Base-by-base conservation (phyloP, 2,329 filamentous ascomycete species). In the Penicillium corylophilum region DNA sequence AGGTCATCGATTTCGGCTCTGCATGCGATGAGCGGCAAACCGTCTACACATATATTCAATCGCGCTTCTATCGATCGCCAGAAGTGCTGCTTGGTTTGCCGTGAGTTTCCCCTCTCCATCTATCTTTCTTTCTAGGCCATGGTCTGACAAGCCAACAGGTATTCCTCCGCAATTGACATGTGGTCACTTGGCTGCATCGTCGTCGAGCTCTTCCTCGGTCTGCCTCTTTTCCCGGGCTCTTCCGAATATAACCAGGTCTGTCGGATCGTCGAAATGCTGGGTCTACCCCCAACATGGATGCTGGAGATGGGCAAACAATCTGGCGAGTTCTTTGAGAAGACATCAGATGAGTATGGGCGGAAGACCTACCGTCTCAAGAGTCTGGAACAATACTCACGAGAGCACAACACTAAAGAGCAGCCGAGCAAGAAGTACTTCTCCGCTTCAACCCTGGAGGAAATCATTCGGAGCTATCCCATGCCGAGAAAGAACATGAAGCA, bases 371-470 rank as follows among this genome's bases (percentile, higher is more conserved):
- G 93, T 48, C 78, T 99, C 35, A 99, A 99, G 78, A 90, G 88
- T 60, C 95, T 99, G 89, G 94, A 99, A 68, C 91, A 96, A 71
- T 99, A 97, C 71, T 93, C 94, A 15, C 82, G 93, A 50, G 94
- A 99, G 70, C 94, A 96, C 69, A 89, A 89, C 53, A 94, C 91
- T 31, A 99, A 99, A 71, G 94, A 99, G 73, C 94, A 97, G 71
- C 94, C 94, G 20, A 99, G 94, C 83, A 99, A 99, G 79, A 97
- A 97, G 75, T 99, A 99, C 73, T 99, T 99, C 76, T 89, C 93
- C 64, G 91, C 92, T 31, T 96, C 85, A 36, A 95, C 91, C 1
- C 77, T 99, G 47, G 93, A 93, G 4, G 94, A 99, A 61, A 99
- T 99, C 59, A 97, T 99, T 76, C 90, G 95, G 70, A 91, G 89